phyloP scores from a whole-genome alignment of 139 green algal genomes.

The Chlorella sp. region DNA sequence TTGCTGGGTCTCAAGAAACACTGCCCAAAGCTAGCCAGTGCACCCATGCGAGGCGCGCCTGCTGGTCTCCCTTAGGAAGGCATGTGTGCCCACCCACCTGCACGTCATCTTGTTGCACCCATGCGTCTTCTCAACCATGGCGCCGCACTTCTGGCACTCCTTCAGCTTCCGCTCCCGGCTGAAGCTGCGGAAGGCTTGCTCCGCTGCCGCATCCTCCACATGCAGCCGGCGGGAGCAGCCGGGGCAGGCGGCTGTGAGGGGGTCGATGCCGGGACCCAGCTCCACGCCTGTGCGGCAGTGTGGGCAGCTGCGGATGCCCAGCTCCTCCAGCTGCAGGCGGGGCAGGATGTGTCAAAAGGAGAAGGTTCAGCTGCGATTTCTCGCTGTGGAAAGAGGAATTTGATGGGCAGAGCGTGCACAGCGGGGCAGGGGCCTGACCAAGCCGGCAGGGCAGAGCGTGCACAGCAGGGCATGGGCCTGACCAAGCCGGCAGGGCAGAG shows the following conservation, averaged over 20 bases:
- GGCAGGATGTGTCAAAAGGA: too few species aligned
- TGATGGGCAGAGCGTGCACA: too few species aligned
- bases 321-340: neutral
- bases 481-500: neutral
- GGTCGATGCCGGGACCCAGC: neutral
- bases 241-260: neutral
- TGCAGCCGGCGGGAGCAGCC: neutral
- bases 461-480: neutral
- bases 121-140: neutral
- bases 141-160: neutral
- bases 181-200: neutral
- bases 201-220: conserved; percentile 4
- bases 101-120: conserved; percentile 5
- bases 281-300: neutral
- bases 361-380: too few species aligned
- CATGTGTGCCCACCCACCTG: neutral
- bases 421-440: neutral
- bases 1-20: too few species aligned
- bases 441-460: neutral
- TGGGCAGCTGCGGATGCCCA: conserved; percentile 3
- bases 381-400: too few species aligned
- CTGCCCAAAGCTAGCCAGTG: too few species aligned
- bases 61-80: neutral
- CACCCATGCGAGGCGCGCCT: neutral
- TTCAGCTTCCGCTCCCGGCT: neutral